These are phyloP conservation scores for Laguncularia racemosa DNA, from an alignment of 345 rosid species.

Conservation along the genomic window DNA sequence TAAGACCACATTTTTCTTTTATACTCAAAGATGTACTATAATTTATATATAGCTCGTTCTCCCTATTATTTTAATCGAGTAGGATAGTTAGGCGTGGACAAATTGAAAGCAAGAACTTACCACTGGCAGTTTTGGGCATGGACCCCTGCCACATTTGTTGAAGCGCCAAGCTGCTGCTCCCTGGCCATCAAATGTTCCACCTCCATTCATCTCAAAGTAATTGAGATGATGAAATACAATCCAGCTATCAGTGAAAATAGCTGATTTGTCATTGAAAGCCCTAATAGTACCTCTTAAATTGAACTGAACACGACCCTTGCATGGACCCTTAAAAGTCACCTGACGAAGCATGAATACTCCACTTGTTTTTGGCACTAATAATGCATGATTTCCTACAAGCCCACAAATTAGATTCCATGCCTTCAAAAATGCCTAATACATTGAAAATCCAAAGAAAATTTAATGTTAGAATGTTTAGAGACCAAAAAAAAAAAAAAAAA, in stretches of 20 bases:
- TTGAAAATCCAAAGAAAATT: too few species aligned
- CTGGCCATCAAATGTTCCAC: slow-evolving; percentile 18
- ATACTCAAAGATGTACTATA: background rate
- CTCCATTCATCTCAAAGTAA: slow-evolving; percentile 13
- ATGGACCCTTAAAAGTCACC: slow-evolving; percentile 19
- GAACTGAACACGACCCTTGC: slow-evolving; percentile 14
- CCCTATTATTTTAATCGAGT: background rate
- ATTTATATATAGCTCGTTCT: background rate
- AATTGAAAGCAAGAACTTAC: slow-evolving; percentile 8
- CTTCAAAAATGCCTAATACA: slow-evolving; percentile 11
- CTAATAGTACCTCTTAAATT: slow-evolving; percentile 13
- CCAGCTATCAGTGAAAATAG: slow-evolving; percentile 12
- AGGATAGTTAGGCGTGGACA: background rate
- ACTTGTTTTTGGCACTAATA: slow-evolving; percentile 13
- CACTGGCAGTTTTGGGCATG: slow-evolving; percentile 15
- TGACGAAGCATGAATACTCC: slow-evolving; percentile 15
- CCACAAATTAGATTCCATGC: slow-evolving; percentile 18
- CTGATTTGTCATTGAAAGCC: slow-evolving; percentile 3
- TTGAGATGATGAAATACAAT: slow-evolving; percentile 14
- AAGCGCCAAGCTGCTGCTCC: slow-evolving; percentile 20
- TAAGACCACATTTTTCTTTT: too few species aligned
- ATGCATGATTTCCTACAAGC: background rate
- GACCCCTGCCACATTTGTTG: slow-evolving; percentile 9
- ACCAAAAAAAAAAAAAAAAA: too few species aligned
- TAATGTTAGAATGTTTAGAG: too few species aligned